Conservation (phyloP, 2,329 filamentous ascomycete species). For the Fusarium circinatum region DNA sequence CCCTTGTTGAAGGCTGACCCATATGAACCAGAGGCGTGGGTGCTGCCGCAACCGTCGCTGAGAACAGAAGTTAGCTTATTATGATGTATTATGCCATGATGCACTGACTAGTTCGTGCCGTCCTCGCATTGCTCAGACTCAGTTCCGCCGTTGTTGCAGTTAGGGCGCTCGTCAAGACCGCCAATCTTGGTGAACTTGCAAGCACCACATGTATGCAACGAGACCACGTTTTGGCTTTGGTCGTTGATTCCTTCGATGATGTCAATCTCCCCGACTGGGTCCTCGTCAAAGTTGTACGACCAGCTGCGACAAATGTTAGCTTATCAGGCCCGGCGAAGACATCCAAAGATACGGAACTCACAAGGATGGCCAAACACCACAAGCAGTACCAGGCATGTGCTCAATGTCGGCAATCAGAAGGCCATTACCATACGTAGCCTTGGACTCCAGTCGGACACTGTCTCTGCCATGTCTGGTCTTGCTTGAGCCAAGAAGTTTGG, state of each 20-base stretch:
- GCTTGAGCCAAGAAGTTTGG: conserved; percentile 20
- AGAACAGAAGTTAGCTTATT: neutral
- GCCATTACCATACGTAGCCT: conserved; percentile 68
- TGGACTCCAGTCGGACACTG: conserved; percentile 74
- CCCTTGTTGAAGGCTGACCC: conserved; percentile 36
- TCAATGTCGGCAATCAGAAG: conserved; percentile 66
- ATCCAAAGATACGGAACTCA: neutral
- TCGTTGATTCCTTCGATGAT: conserved; percentile 78
- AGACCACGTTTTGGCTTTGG: conserved; percentile 65
- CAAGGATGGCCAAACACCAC: conserved; percentile 36
- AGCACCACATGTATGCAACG: conserved; percentile 69
- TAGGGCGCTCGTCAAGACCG: conserved; percentile 49
- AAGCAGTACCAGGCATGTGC: conserved; percentile 33
- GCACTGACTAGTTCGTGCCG: conserved; percentile 17
- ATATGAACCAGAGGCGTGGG: conserved; percentile 4
- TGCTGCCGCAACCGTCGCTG: conserved; percentile 14
- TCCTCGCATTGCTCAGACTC: conserved; percentile 31
- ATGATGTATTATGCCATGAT: rapidly evolving
- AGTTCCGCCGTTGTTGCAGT: conserved; percentile 59
- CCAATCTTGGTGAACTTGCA: conserved; percentile 57
- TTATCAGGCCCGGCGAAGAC: rapidly evolving
- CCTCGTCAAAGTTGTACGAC: conserved; percentile 22
- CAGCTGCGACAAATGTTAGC: neutral
- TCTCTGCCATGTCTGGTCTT: conserved; percentile 49
- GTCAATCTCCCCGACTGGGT: conserved; percentile 71